Evolutionary conservation across 148 eudicot species (phyloP).

Genomic region (Cornus controversa): DNA sequence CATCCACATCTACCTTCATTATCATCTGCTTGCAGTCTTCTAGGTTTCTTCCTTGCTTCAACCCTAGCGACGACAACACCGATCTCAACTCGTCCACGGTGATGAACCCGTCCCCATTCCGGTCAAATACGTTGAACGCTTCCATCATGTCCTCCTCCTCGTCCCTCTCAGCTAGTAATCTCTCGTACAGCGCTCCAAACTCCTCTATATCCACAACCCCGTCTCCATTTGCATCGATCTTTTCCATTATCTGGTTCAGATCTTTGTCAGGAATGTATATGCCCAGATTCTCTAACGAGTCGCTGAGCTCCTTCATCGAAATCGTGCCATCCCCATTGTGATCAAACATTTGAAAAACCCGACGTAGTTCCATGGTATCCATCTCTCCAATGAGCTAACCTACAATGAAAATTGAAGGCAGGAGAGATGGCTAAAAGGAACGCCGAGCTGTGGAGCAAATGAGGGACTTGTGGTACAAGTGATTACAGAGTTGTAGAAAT

Average conservation of each 20-base stretch:
- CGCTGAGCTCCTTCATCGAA: conserved; percentile 47
- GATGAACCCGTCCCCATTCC: conserved; percentile 87
- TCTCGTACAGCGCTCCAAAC: conserved; percentile 53
- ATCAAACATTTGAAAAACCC: conserved; percentile 72
- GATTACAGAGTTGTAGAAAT: background rate
- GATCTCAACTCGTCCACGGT: conserved; percentile 81
- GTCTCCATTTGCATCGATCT: conserved; percentile 56
- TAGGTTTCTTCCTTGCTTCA: conserved; percentile 76
- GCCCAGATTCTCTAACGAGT: conserved; percentile 59
- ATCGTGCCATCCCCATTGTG: conserved; percentile 66
- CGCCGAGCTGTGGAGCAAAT: background rate
- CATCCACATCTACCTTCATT: conserved; percentile 75
- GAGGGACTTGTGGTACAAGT: background rate
- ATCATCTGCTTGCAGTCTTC: conserved; percentile 90
- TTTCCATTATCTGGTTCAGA: conserved; percentile 58
- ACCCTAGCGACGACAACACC: conserved; percentile 72
- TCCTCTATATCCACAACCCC: conserved; percentile 66
- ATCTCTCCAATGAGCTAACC: conserved; percentile 13
- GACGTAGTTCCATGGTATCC: conserved; percentile 55
- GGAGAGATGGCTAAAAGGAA: background rate
- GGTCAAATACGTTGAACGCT: conserved; percentile 90
- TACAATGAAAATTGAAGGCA: too few species aligned
- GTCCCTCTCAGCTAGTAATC: conserved; percentile 56
- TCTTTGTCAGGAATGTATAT: conserved; percentile 65
- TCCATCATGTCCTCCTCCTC: conserved; percentile 91